Evolutionary conservation across 768 basidiomycete genomes (phyloP).

Genomic region (Fomitopsis pulvina): DNA sequence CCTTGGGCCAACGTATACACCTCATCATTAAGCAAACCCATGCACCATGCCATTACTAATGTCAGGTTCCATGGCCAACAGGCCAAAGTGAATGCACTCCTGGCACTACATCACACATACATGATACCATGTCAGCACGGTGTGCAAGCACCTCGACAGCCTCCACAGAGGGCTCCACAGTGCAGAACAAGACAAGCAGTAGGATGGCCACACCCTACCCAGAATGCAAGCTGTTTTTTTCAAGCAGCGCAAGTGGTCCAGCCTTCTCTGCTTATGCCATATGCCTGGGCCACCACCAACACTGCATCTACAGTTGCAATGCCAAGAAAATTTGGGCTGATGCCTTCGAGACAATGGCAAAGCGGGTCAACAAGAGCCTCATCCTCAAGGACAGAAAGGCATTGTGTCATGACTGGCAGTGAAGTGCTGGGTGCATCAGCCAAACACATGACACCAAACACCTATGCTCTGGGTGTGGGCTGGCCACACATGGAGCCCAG

Average conservation of each 20-base stretch:
- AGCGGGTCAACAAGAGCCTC: background rate
- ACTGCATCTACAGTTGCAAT: background rate
- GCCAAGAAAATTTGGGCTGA: background rate
- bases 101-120: too few relatives aligned
- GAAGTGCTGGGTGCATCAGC: background rate
- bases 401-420: background rate
- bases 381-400: background rate
- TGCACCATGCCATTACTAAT: too few relatives aligned
- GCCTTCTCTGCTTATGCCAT: background rate
- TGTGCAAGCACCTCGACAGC: too few relatives aligned
- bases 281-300: slow-evolving; percentile 1
- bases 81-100: too few relatives aligned
- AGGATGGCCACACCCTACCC: background rate
- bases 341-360: background rate
- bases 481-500: background rate
- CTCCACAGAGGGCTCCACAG: too few relatives aligned
- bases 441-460: background rate
- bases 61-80: too few relatives aligned
- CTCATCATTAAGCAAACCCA: too few relatives aligned
- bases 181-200: too few relatives aligned
- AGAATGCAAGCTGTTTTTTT: background rate
- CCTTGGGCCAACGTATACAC: too few relatives aligned
- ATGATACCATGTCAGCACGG: too few relatives aligned
- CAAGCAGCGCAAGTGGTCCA: background rate
- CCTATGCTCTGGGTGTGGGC: slow-evolving; percentile 1